Conservation (phyloP, 106 monocot species). For the Dendrobium nobile region DNA sequence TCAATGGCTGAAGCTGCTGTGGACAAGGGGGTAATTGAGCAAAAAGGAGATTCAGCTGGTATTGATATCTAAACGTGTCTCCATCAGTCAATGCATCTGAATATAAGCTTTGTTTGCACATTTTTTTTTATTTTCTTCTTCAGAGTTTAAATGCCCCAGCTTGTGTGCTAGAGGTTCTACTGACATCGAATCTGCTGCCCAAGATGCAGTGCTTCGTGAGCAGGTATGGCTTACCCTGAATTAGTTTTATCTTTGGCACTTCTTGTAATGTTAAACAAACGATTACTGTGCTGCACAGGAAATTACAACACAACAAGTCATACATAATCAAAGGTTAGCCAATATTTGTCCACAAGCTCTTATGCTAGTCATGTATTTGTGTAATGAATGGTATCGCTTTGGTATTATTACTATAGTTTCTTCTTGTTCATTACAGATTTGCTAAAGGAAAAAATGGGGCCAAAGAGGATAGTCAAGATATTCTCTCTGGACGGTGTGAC, state of each 20-base stretch:
- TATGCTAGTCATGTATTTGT: not conserved
- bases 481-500: constrained; percentile 68
- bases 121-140: constrained; percentile 4
- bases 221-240: constrained; percentile 46
- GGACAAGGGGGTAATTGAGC: not conserved
- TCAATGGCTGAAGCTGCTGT: constrained; percentile 2
- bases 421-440: constrained; percentile 29
- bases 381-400: not conserved
- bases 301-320: constrained; percentile 74
- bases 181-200: constrained; percentile 64
- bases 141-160: constrained; percentile 13
- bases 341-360: constrained; percentile 1
- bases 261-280: constrained; percentile 12
- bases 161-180: constrained; percentile 14
- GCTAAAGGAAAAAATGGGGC: constrained; percentile 28
- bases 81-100: not conserved
- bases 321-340: constrained; percentile 74
- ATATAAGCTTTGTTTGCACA: not conserved
- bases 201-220: constrained; percentile 63
- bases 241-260: not conserved
- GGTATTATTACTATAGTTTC: not conserved
- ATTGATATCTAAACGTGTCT: not conserved
- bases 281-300: constrained; percentile 50
- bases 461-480: constrained; percentile 45
- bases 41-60: constrained; percentile 14